A percentile compares a stretch with the other conserved stretches of the same genome.
These are phyloP conservation scores for Volvariella volvacea DNA, from an alignment of 1,284 basidiomycete species.

Conservation along the genomic window DNA sequence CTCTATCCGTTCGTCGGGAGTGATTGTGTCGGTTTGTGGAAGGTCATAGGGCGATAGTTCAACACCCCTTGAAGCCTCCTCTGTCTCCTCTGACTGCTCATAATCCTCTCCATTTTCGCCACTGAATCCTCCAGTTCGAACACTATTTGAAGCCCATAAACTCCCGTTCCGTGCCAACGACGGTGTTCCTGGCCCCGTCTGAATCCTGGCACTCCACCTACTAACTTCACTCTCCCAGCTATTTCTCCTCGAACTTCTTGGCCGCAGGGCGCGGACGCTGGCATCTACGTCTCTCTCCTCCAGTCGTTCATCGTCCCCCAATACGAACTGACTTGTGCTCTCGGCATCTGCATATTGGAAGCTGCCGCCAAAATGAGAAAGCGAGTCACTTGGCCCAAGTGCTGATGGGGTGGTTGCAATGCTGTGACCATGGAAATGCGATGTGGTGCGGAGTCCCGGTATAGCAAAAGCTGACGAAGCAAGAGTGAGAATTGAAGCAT, in stretches of 20 bases:
- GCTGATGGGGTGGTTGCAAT: conserved; percentile 41
- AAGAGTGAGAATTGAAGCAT: conserved; percentile 88
- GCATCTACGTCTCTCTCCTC: conserved; percentile 70
- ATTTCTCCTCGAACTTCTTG: conserved; percentile 71
- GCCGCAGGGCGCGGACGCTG: conserved; percentile 72
- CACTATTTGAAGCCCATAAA: conserved; percentile 51
- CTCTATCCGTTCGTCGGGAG: too few relatives aligned
- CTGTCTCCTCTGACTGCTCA: conserved; percentile 15
- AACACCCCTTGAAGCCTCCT: conserved; percentile 2
- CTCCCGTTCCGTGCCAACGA: conserved; percentile 44
- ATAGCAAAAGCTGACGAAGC: conserved; percentile 87
- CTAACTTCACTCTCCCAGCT: conserved; percentile 83
- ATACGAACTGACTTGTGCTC: conserved; percentile 58
- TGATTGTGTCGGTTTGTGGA: too few relatives aligned
- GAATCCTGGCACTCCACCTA: conserved; percentile 72
- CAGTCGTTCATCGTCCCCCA: conserved; percentile 53
- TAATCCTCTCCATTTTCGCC: conserved; percentile 28
- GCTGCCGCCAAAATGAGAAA: conserved; percentile 62
- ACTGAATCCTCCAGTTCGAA: conserved; percentile 46
- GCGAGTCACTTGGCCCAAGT: conserved; percentile 53
- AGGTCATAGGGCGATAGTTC: conserved; percentile 4
- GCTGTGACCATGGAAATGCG: conserved; percentile 25
- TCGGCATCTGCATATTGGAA: conserved; percentile 50
- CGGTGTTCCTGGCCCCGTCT: conserved; percentile 36
- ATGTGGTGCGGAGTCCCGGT: conserved; percentile 35